phyloP scores from a whole-genome alignment of 768 basidiomycete genomes.

The Boletus sp. region DNA sequence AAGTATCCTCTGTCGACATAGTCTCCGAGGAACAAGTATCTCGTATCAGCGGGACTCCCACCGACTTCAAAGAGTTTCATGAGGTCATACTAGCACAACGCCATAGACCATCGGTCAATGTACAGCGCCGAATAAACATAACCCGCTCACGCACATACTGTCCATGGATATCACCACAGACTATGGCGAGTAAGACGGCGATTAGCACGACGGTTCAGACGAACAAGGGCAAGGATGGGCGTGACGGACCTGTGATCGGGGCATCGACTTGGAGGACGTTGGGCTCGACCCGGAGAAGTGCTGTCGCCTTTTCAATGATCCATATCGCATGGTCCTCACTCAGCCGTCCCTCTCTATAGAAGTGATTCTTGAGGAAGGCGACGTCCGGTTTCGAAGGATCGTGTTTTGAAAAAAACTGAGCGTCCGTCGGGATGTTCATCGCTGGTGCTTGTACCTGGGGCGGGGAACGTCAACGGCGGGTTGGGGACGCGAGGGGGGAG shows the following conservation, averaged over 20 bases:
- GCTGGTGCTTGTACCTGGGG: conserved; percentile 95
- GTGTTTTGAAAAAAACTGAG: conserved; percentile 85
- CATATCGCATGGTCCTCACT: conserved; percentile 94
- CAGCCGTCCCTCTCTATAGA: conserved; percentile 92
- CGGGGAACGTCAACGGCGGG: conserved; percentile 4
- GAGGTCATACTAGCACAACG: conserved; percentile 67
- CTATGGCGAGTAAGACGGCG: conserved; percentile 38
- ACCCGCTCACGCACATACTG: conserved; percentile 78
- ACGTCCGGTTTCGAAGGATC: conserved; percentile 92
- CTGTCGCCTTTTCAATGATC: conserved; percentile 87
- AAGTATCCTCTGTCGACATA: conserved; percentile 94
- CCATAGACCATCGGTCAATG: conserved; percentile 15
- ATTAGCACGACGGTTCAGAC: not conserved
- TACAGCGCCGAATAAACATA: conserved; percentile 6
- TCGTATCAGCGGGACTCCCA: conserved; percentile 89
- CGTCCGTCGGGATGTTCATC: conserved; percentile 86
- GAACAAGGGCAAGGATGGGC: not conserved
- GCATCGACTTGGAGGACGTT: conserved; percentile 95
- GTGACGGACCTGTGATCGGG: conserved; percentile 82
- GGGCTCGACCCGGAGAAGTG: conserved; percentile 77
- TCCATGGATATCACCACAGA: conserved; percentile 97
- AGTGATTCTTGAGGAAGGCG: conserved; percentile 97
- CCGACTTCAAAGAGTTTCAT: conserved; percentile 97
- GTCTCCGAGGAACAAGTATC: conserved; percentile 91
- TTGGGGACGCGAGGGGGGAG: not conserved